phyloP scores from a whole-genome alignment of 441 rosid species.

The Populus trichocarpa region DNA sequence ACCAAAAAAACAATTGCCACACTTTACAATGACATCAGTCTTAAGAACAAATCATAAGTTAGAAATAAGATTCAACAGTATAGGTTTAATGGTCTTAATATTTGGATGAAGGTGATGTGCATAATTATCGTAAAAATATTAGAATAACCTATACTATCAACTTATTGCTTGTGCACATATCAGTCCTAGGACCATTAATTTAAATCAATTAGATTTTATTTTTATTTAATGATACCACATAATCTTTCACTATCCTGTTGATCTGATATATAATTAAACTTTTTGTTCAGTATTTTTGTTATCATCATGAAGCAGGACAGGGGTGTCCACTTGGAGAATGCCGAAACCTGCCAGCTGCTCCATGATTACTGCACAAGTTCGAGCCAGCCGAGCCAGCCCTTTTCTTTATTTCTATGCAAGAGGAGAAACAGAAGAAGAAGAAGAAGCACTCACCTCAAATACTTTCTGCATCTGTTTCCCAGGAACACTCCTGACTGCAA shows the following conservation, averaged over 20 bases:
- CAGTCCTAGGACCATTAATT: background rate
- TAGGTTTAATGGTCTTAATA: background rate
- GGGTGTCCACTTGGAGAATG: background rate
- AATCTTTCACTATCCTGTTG: background rate
- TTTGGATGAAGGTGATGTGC: background rate
- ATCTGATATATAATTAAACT: background rate
- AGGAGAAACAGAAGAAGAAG: background rate
- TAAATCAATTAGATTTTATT: background rate
- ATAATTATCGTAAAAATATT: background rate
- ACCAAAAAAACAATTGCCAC: background rate
- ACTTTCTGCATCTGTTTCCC: constrained; percentile 60
- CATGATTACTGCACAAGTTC: background rate
- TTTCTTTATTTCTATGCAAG: background rate
- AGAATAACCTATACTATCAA: background rate
- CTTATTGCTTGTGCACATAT: background rate
- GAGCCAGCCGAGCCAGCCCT: background rate
- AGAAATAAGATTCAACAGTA: background rate
- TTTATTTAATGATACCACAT: background rate
- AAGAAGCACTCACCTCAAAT: constrained; percentile 55
- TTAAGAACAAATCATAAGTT: background rate
- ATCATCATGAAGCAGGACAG: constrained; percentile 1
- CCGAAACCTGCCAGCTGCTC: background rate
- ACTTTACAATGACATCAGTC: background rate
- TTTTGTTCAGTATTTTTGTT: background rate
- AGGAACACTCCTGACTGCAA: constrained; percentile 48